Evolutionary conservation across 208 protist genomes (phyloP), one percentile per base, ranked within the genome.

Genomic region (Trypanosomatidae sp.): DNA sequence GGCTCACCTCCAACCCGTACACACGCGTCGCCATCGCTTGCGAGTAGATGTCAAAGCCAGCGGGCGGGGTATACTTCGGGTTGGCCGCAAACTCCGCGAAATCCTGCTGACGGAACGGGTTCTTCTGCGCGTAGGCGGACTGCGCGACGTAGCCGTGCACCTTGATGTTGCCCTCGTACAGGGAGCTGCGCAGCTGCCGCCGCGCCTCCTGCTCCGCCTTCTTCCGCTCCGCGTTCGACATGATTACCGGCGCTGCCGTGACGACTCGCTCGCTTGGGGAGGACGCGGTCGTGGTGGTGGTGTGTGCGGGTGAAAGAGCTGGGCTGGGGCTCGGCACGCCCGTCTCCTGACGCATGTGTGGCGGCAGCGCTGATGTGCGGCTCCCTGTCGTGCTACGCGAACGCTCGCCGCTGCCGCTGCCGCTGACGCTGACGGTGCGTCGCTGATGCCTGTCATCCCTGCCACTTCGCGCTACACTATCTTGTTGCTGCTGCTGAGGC

Each of bases 51-150:
- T 60, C 59, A 25, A 88, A 79, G 15, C 72, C 70, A 0, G 71
- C 33, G 12, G 88, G 86, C 12, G 74, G 60, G 22, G 49, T 52
- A 74, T 89, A 92, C 59, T 85, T 73, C 33, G 89, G 89, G 52
- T 82, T 75, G 46, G 62, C 79, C 1, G 66, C 72, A 60, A 95
- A 95, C 50, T 88, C 85, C 3, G 82, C 89, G 73, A 91, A 95
- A 53, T 67, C 76, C 65, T 95, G 91, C 25, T 13, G 56, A 52
- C 91, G 86, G 62, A 95, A 95, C 1, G 87, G 91, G 55, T 94
- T 95, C 19, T 69, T 52, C 75, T 87, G 78, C 3, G 88, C 85
- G 76, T 85, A 91, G 17, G 82, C 83, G 52, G 81, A 86, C 66
- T 93, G 79, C 44, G 84, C 86, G 25, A 93, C 76, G 56, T 90